Evolutionary conservation across 495 filamentous ascomycete genomes (phyloP), one percentile per base, ranked within the genome.

Genomic region (Neurospora sp.): DNA sequence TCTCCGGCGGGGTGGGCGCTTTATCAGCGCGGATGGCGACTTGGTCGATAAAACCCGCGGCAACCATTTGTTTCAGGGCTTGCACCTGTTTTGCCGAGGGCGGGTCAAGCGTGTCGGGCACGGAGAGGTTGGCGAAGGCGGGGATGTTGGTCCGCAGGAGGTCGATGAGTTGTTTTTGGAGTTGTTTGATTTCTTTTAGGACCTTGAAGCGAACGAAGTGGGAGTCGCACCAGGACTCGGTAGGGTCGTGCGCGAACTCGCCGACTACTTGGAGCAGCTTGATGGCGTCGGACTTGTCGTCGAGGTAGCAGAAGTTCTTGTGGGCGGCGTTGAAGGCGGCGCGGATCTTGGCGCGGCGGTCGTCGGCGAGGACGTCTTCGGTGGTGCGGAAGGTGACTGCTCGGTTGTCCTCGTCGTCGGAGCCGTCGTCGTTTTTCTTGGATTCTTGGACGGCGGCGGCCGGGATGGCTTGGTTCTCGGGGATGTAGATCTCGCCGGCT

Each of bases 31-130:
- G 93, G 78, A 98, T 95, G 70, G 96, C 96, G 70, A 99, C 87
- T 73, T 98, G 92, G 83, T 98, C 96, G 75, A 99, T 90, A 84
- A 97, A 99, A 4, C 94, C 96, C 0, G 94, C 92, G 0, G 94
- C 92, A 69, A 93, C 88, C 78, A 98, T 94, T 79, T 97, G 93
- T 77, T 94, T 94, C 10, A 99, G 86, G 1, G 93, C 90, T 75
- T 92, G 91, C 39, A 95, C 80, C 75, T 96, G 92, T 66, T 91
- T 90, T 0, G 88, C 76, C 0, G 89, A 87, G 4, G 94, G 94
- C 3, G 89, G 87, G 7, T 92, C 88, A 0, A 97, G 86, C 48
- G 88, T 86, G 12, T 88, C 83, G 9, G 87, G 77, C 73, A 89
- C 83, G 76, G 89, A 87, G 6, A 88, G 75, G 69, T 83, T 85